Percentiles rank a stretch among this genome's conserved stretches.
Evolutionary conservation across 306 rosid species (phyloP).

Genomic region (Erythrophleum fordii): DNA sequence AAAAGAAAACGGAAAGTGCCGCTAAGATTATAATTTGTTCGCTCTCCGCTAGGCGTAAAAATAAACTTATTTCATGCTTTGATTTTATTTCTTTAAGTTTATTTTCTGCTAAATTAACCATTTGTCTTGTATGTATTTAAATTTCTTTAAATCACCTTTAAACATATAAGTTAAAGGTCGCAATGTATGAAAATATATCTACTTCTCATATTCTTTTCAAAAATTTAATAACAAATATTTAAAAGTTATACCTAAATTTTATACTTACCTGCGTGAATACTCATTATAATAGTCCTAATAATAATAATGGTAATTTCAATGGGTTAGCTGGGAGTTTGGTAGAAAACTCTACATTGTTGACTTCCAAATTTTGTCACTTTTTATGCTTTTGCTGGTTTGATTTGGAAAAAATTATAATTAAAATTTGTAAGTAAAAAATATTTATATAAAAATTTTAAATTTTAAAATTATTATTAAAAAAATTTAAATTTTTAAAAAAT

Average conservation of each 20-base stretch:
- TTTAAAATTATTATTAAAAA: too few relatives aligned
- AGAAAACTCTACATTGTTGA: slow-evolving; percentile 38
- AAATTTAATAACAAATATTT: neutral
- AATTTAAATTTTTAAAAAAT: too few relatives aligned
- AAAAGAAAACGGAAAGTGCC: neutral
- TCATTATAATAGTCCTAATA: neutral
- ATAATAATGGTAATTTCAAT: slow-evolving; percentile 2
- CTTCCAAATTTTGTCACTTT: slow-evolving; percentile 23
- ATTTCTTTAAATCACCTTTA: neutral
- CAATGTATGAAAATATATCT: neutral
- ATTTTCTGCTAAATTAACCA: neutral
- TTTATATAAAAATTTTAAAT: too few relatives aligned
- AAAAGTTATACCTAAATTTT: neutral
- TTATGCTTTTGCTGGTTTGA: neutral
- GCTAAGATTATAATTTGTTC: neutral
- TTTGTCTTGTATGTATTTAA: neutral
- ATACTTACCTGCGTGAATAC: too few relatives aligned
- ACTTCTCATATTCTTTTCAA: neutral
- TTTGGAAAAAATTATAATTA: too few relatives aligned
- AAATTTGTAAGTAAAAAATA: too few relatives aligned
- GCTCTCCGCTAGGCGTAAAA: too few relatives aligned
- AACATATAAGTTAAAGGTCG: neutral
- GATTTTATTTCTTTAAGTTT: neutral
- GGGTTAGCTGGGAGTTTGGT: slow-evolving; percentile 31
- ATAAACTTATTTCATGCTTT: too few relatives aligned